phyloP scores from a whole-genome alignment of 2,329 filamentous ascomycete genomes.

The Hymenoscyphus linearis region DNA sequence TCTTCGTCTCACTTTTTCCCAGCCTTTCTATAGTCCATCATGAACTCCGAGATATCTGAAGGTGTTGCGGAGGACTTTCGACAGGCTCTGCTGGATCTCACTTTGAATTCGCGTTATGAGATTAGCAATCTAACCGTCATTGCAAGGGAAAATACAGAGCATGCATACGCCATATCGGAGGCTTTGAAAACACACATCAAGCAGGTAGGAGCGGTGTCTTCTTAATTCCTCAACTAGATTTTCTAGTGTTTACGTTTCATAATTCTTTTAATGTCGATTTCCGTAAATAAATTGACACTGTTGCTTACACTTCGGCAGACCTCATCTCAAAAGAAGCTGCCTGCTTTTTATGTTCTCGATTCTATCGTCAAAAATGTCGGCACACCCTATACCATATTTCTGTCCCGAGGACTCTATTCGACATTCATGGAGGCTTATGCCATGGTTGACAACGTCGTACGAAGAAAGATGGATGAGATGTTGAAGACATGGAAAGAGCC shows the following conservation, averaged over 20 bases:
- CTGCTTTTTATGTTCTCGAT: constrained; percentile 95
- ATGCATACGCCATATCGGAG: constrained; percentile 87
- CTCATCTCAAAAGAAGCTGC: constrained; percentile 81
- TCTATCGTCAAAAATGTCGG: constrained; percentile 98
- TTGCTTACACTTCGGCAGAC: constrained; percentile 51
- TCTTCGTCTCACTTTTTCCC: constrained; percentile 13
- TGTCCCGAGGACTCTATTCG: constrained; percentile 83
- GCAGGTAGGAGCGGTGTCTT: constrained; percentile 60
- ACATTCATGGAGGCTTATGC: constrained; percentile 98
- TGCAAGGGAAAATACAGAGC: constrained; percentile 93
- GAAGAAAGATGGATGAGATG: constrained; percentile 94
- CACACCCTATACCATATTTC: constrained; percentile 92
- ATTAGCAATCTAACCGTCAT: constrained; percentile 98
- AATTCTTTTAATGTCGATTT: constrained; percentile 6
- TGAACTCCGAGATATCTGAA: constrained; percentile 59
- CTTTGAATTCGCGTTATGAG: constrained; percentile 85
- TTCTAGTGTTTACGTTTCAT: constrained; percentile 14
- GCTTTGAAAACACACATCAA: constrained; percentile 90
- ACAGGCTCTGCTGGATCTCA: constrained; percentile 86
- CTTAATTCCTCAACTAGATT: constrained; percentile 25
- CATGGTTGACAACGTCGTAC: constrained; percentile 74
- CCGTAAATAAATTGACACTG: constrained; percentile 18
- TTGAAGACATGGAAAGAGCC: constrained; percentile 97
- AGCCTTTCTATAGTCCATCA: constrained; percentile 40
- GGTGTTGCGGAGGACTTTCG: constrained; percentile 95